These are phyloP conservation scores for Corrigiola litoralis DNA, from an alignment of 179 eudicot species.

Conservation along the genomic window DNA sequence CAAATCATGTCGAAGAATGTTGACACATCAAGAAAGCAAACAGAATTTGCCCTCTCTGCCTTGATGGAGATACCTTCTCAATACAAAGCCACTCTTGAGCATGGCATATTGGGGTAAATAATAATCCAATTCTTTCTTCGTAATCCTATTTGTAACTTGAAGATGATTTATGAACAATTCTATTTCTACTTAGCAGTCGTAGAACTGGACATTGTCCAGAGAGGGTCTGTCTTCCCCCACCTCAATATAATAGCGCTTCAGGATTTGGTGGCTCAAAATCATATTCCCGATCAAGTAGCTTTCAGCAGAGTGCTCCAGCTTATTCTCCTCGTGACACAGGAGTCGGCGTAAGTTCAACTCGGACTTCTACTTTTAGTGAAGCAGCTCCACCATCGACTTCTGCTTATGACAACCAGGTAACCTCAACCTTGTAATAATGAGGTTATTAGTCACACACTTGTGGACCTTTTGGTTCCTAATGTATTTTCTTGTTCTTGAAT, in stretches of 20 bases:
- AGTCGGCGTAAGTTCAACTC: slow-evolving; percentile 24
- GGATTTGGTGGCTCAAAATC: slow-evolving; percentile 23
- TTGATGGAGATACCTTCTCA: slow-evolving; percentile 96
- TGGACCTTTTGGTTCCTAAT: background rate
- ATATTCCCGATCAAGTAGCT: slow-evolving; percentile 35
- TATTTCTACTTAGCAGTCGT: slow-evolving; percentile 23
- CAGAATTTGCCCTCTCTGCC: slow-evolving; percentile 88
- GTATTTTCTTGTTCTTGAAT: slow-evolving; percentile 4
- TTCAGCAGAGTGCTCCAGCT: slow-evolving; percentile 31
- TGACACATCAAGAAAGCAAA: slow-evolving; percentile 57
- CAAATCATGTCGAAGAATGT: slow-evolving; percentile 72
- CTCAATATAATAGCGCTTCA: slow-evolving; percentile 31
- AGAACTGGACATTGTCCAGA: slow-evolving; percentile 37
- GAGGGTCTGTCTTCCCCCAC: slow-evolving; percentile 46
- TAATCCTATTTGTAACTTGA: background rate
- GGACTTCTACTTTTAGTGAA: slow-evolving; percentile 4
- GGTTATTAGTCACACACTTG: background rate
- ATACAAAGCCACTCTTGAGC: slow-evolving; percentile 87
- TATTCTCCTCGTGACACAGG: slow-evolving; percentile 21
- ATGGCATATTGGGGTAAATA: slow-evolving; percentile 40
- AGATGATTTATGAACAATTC: background rate
- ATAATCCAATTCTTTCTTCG: background rate
- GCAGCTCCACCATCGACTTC: slow-evolving; percentile 23
- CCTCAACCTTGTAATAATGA: background rate
- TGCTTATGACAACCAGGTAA: slow-evolving; percentile 32